These are phyloP conservation scores for Rhodotorula mucilaginosa DNA, from an alignment of 1,284 basidiomycete species.

Conservation along the genomic window DNA sequence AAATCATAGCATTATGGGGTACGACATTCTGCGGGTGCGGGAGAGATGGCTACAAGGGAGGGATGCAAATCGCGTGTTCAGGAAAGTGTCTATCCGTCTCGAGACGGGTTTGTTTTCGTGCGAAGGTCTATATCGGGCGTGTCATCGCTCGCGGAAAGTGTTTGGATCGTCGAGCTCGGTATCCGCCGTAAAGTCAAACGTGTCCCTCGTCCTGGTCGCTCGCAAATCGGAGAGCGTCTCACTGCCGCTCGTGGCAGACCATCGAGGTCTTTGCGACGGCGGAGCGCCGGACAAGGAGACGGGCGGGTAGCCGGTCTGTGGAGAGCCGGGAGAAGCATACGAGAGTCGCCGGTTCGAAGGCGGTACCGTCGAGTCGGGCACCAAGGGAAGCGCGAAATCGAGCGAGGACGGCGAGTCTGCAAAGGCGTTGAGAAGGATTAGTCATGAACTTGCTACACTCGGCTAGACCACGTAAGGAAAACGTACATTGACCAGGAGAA, in stretches of 20 bases:
- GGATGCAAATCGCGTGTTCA: not conserved
- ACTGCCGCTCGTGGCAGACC: not conserved
- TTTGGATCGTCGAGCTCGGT: constrained; percentile 8
- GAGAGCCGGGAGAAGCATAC: not conserved
- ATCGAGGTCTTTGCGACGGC: not conserved
- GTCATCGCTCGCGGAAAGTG: not conserved
- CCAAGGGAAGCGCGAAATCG: not conserved
- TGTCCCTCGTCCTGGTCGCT: not conserved
- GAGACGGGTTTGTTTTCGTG: not conserved
- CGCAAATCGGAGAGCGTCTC: not conserved
- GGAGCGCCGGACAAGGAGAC: not conserved
- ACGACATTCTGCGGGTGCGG: too few relatives aligned
- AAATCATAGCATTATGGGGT: too few relatives aligned
- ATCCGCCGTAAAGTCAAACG: constrained; percentile 2
- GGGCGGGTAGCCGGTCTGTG: not conserved
- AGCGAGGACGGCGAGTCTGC: not conserved
- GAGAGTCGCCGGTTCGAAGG: not conserved
- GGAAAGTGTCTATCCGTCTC: not conserved
- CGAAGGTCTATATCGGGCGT: not conserved
- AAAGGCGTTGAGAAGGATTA: not conserved
- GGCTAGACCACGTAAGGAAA: not conserved
- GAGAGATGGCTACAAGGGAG: too few relatives aligned
- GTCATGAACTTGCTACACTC: not conserved
- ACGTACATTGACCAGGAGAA: not conserved
- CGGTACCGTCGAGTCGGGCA: not conserved